Conservation (phyloP, 176 grass and related monocot genomes). For the Raddia distichophylla region DNA sequence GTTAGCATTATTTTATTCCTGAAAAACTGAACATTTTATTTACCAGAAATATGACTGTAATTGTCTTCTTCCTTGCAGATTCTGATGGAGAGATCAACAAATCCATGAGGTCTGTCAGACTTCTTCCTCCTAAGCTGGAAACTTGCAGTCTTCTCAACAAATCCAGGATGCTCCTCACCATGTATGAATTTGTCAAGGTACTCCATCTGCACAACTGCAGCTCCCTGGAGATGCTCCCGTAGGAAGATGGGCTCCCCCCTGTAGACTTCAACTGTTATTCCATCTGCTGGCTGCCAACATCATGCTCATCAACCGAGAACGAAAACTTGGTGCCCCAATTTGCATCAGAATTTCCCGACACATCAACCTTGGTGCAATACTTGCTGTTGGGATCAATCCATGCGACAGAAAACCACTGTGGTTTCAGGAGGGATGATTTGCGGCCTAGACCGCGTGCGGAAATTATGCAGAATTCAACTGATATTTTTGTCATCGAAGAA, state of each 20-base stretch:
- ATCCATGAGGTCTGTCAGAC: slow-evolving; percentile 67
- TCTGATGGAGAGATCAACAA: slow-evolving; percentile 72
- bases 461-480: slow-evolving; percentile 68
- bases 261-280: slow-evolving; percentile 78
- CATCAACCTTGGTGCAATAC: slow-evolving; percentile 88
- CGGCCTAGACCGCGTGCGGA: slow-evolving; percentile 14
- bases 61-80: slow-evolving; percentile 57
- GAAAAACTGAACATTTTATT: slow-evolving; percentile 13
- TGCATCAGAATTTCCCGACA: slow-evolving; percentile 59
- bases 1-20: slow-evolving; percentile 9
- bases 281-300: slow-evolving; percentile 29
- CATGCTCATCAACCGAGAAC: slow-evolving; percentile 33
- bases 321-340: slow-evolving; percentile 73
- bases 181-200: slow-evolving; percentile 54
- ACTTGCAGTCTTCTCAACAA: slow-evolving; percentile 64
- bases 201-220: slow-evolving; percentile 65
- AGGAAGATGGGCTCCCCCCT: slow-evolving; percentile 88
- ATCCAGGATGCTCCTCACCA: slow-evolving; percentile 23
- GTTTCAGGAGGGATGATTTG: slow-evolving; percentile 23
- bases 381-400: slow-evolving; percentile 58
- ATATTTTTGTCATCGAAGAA: slow-evolving; percentile 53
- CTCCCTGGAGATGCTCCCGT: slow-evolving; percentile 73
- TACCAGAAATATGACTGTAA: slow-evolving; percentile 41
- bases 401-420: slow-evolving; percentile 41
- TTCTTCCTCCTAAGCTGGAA: slow-evolving; percentile 80